These are phyloP conservation scores for Penicillium brevicompactum DNA, from an alignment of 2,329 filamentous ascomycete genomes.

Conservation along the genomic window DNA sequence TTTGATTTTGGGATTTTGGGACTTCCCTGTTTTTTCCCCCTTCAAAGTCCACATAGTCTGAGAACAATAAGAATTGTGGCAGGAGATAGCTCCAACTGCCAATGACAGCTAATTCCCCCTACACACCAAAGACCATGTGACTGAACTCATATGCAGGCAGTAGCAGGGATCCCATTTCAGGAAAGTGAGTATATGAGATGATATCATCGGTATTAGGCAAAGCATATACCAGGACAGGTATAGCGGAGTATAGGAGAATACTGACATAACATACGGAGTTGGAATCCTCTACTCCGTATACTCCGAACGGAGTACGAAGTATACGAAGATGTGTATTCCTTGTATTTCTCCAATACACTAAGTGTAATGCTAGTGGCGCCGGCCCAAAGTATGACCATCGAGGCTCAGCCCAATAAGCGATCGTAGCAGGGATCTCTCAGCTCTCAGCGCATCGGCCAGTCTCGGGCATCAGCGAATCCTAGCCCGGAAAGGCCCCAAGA, in stretches of 20 bases:
- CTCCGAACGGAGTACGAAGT: background rate
- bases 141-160: conserved; percentile 24
- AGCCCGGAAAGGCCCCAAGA: conserved; percentile 33
- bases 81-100: conserved; percentile 3
- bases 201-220: conserved; percentile 14
- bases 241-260: background rate
- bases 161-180: conserved; percentile 17
- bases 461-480: conserved; percentile 35
- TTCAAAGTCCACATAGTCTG: background rate
- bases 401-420: conserved; percentile 42
- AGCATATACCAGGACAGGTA: background rate
- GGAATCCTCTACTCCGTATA: too few relatives aligned
- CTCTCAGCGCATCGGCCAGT: conserved; percentile 29
- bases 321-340: background rate
- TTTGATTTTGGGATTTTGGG: background rate
- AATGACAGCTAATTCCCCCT: background rate
- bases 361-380: conserved; percentile 25
- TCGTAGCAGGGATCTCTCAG: conserved; percentile 42
- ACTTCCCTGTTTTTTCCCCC: background rate
- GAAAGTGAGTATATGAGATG: conserved; percentile 18
- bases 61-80: background rate
- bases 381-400: conserved; percentile 37
- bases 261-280: too few relatives aligned
- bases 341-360: conserved; percentile 1
- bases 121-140: conserved; percentile 23